A percentile compares a stretch with the other conserved stretches of the same genome.
These are phyloP conservation scores for Lumnitzera littorea DNA, from an alignment of 345 rosid species.

Conservation along the genomic window DNA sequence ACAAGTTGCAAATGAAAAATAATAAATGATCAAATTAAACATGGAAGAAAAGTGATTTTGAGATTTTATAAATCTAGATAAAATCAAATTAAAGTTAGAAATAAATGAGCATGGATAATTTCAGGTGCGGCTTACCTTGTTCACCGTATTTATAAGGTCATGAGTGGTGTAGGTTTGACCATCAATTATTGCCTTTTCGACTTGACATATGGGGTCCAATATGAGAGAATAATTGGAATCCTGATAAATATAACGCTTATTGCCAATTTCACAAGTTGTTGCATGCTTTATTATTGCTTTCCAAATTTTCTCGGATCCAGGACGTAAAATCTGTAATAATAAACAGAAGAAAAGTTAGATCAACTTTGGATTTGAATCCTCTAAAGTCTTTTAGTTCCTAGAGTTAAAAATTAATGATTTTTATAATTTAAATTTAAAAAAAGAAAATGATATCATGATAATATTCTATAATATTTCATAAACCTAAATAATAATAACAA, in stretches of 20 bases:
- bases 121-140: slow-evolving; percentile 28
- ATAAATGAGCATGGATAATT: not conserved
- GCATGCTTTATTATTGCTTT: slow-evolving; percentile 69
- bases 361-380: too few species aligned
- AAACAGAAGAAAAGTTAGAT: not conserved
- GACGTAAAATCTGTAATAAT: slow-evolving; percentile 49
- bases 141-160: slow-evolving; percentile 18
- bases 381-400: too few species aligned
- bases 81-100: not conserved
- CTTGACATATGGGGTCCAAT: slow-evolving; percentile 69
- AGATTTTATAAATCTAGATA: too few species aligned
- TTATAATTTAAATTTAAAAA: too few species aligned
- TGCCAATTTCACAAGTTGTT: slow-evolving; percentile 54
- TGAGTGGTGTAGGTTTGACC: slow-evolving; percentile 28
- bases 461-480: too few species aligned
- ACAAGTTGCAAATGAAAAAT: slow-evolving; percentile 7
- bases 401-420: too few species aligned
- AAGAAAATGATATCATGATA: too few species aligned
- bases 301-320: slow-evolving; percentile 78
- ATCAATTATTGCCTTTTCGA: slow-evolving; percentile 34
- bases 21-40: not conserved
- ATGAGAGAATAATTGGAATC: slow-evolving; percentile 25
- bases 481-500: too few species aligned
- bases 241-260: slow-evolving; percentile 31
- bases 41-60: not conserved